Base-by-base conservation (phyloP, 192 early-diverging fungal species). In the Allomyces javanicus region DNA sequence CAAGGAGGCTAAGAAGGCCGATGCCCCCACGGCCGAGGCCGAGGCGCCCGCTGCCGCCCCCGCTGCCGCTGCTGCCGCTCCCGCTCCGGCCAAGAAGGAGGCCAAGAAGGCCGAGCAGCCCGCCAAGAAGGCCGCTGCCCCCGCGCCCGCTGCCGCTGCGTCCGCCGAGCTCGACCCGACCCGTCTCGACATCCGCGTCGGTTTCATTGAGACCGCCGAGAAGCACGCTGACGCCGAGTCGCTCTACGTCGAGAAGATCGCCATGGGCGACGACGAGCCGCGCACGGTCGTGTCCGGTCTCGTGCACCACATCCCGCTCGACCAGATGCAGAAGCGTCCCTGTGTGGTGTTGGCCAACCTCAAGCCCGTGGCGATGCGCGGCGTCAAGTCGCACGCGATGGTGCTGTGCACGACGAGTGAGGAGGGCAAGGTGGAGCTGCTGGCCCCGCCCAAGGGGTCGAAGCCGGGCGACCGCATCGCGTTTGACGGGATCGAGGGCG, bases 181-280 rank as follows among this genome's bases (percentile, higher is more conserved):
- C 61, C 86, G 91, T 72, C 79, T 99, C 43, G 92, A 99, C 75
- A 86, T 99, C 67, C 86, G 90, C 33, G 93, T 99, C 50, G 96
- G 94, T 43, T 84, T 84, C 67, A 92, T 99, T 63, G 63, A 89
- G 66, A 75, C 78, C 23, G 88, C 85, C 26, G 76, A 86, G 73
- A 87, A 88, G 73, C 96, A 99, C 74, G 89, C 90, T n/a, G 89
- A 92, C 70, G 96, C 96, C 5, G 96, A 99, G 73, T 77, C 92
- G 9, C 78, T 99, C 19, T 99, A 99, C 70, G 91, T 99, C 23
- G 96, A 99, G 76, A 77, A 88, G 68, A 91, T 99, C 69, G 93
- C 97, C 70, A 72, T 86, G 33, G 93, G 93, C 65, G 94, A 96
- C 71, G 84, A 74, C 14, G 77, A 83, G 61, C 91, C 86, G 23